Evolutionary conservation across 768 basidiomycete species (phyloP), one percentile per base, ranked within the genome.

Genomic region (Cystofilobasidium capitatum): DNA sequence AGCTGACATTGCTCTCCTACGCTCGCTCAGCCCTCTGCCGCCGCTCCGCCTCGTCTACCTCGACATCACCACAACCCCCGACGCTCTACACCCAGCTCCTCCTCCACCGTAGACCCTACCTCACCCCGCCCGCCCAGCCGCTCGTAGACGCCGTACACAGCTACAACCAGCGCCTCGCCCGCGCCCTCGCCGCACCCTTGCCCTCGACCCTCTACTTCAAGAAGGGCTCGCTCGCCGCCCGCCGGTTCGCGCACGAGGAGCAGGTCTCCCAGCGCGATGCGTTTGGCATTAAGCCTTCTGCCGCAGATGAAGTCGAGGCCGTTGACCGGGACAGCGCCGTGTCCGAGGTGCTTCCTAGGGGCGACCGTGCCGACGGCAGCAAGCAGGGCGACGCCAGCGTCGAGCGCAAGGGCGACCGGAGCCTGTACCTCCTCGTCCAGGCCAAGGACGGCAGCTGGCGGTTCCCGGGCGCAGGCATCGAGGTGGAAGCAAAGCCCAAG

Each of bases 141-240:
- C 88, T 94, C 72, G 89, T 93, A 77, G 79, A 81, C 71, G 85
- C 89, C 16, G 92, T 88, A 77, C 86, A 88, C 77, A 81, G 83
- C 62, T 93, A 94, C 81, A 88, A 91, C 75, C 81, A 83, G 12
- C 85, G 89, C 49, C 83, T 97, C 74, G 83, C 85, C 73, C 86
- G 89, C 71, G 87, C 91, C 3, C 79, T 97, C 58, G 87, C 87
- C 75, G 89, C 90, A 72, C 92, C 92, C 0, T 86, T 91, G 76
- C 89, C 92, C 22, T 81, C 84, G 66, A 86, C 91, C 57, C 91
- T 94, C 78, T 97, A 93, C 79, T 94, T 94, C 82, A 91, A 91
- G 78, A 86, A 86, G 59, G 92, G 92, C 12, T 88, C 91, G 0
- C 81, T 89, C 20, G 82, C 92, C 36, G 87, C 92, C 76, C 84